phyloP scores from a whole-genome alignment of 345 rosid species.

The Aquilaria sinensis region DNA sequence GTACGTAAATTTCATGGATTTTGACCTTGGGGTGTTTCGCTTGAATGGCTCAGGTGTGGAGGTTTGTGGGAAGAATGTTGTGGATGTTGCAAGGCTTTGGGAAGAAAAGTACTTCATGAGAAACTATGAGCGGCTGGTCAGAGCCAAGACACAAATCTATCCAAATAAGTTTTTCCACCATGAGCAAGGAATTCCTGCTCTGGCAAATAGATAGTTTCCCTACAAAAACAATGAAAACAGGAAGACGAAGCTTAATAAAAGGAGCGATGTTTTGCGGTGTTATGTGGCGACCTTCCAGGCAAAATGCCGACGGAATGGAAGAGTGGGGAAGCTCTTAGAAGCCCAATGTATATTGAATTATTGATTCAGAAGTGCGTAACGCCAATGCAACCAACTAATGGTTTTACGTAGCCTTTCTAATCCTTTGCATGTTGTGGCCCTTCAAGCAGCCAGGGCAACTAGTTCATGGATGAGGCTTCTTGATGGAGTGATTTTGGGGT shows the following conservation, averaged over 20 bases:
- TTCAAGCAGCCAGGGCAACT: constrained; percentile 34
- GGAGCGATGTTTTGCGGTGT: no score
- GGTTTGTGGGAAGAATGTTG: constrained; percentile 11
- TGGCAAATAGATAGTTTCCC: no score
- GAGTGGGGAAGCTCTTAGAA: no score
- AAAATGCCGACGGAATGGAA: no score
- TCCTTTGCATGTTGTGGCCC: constrained; percentile 74
- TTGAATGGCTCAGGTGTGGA: background rate
- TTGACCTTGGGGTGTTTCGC: background rate
- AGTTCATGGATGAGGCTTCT: no score
- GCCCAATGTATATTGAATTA: no score
- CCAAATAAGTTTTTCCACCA: constrained; percentile 36
- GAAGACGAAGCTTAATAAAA: no score
- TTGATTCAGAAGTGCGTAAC: no score
- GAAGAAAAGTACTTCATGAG: constrained; percentile 42
- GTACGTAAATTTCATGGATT: constrained; percentile 2
- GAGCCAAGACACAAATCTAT: constrained; percentile 40
- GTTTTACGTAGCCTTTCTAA: constrained; percentile 40
- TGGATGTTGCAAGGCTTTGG: constrained; percentile 34
- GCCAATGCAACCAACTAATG: no score
- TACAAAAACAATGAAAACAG: no score
- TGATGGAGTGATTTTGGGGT: no score
- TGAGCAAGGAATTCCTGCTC: constrained; percentile 42
- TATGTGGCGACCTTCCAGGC: no score
- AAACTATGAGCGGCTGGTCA: constrained; percentile 39